Evolutionary conservation across 768 basidiomycete species (phyloP).

Genomic region (Leccinum incarnatum): DNA sequence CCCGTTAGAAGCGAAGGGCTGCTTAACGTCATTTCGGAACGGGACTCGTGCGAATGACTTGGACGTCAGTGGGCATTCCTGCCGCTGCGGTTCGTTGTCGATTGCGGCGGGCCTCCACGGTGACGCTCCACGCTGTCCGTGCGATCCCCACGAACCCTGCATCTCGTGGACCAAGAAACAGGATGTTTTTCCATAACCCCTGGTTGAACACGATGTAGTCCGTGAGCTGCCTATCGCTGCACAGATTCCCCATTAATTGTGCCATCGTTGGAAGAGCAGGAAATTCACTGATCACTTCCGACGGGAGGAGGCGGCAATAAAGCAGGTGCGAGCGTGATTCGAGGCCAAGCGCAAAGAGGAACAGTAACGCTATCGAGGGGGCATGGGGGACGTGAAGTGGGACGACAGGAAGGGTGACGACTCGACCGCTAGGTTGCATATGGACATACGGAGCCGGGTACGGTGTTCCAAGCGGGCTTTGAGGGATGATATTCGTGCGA

Average conservation of each 20-base stretch:
- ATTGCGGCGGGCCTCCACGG: constrained; percentile 56
- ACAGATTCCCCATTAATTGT: constrained; percentile 41
- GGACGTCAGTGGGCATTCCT: constrained; percentile 16
- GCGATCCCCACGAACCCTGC: constrained; percentile 44
- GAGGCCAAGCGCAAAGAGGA: constrained; percentile 56
- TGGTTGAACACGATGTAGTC: constrained; percentile 42
- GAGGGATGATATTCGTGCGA: constrained; percentile 35
- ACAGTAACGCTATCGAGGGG: constrained; percentile 51
- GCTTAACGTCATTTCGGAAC: constrained; percentile 19
- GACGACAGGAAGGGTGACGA: constrained; percentile 53
- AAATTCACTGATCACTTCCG: constrained; percentile 51
- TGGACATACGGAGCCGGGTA: constrained; percentile 31
- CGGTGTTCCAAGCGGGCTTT: constrained; percentile 32
- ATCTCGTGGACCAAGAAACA: constrained; percentile 51
- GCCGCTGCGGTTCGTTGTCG: constrained; percentile 19
- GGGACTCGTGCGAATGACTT: constrained; percentile 5
- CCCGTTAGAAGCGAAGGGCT: constrained; percentile 8
- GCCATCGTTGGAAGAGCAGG: constrained; percentile 61
- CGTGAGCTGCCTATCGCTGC: constrained; percentile 36
- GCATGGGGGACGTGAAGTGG: constrained; percentile 48
- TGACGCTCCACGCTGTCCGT: constrained; percentile 69
- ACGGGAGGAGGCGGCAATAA: constrained; percentile 53
- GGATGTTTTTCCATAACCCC: constrained; percentile 66
- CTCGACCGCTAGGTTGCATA: constrained; percentile 21
- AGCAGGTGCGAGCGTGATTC: constrained; percentile 48